phyloP scores from a whole-genome alignment of 2,329 filamentous ascomycete species.

The Colletotrichum eremochloae region DNA sequence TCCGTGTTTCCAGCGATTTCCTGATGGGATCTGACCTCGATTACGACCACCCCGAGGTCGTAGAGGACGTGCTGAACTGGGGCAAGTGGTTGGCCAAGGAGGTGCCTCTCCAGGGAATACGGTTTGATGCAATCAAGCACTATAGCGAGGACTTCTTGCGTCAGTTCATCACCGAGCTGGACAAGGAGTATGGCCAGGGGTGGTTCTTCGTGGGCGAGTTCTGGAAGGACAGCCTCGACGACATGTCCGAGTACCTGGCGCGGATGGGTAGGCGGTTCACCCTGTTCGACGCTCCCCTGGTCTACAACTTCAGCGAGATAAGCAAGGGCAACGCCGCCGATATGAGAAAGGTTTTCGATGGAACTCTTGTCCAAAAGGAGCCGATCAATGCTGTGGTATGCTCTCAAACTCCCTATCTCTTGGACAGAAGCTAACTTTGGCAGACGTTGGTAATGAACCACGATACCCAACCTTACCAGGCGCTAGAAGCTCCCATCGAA shows the following conservation, averaged over 20 bases:
- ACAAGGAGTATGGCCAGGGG: constrained; percentile 56
- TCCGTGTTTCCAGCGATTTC: constrained; percentile 73
- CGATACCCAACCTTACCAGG: constrained; percentile 67
- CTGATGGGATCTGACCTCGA: constrained; percentile 81
- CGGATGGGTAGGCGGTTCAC: constrained; percentile 68
- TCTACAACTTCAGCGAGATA: constrained; percentile 75
- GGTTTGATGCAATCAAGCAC: constrained; percentile 81
- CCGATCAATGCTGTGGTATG: constrained; percentile 54
- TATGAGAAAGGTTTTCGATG: constrained; percentile 73
- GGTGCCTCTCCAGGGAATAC: constrained; percentile 73
- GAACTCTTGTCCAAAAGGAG: constrained; percentile 64
- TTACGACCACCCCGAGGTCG: constrained; percentile 73
- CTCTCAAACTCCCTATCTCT: neutral
- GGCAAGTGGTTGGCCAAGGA: constrained; percentile 75
- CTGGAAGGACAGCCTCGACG: constrained; percentile 54
- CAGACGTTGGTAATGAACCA: constrained; percentile 79
- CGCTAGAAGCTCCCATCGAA: constrained; percentile 68
- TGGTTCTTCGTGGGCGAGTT: constrained; percentile 57
- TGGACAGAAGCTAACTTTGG: neutral
- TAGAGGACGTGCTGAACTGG: constrained; percentile 75
- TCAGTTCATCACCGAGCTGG: constrained; percentile 72
- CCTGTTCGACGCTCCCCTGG: constrained; percentile 77
- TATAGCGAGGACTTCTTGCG: constrained; percentile 76
- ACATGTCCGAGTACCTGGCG: constrained; percentile 51
- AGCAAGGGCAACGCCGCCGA: constrained; percentile 70